Conservation (phyloP, 2,329 filamentous ascomycete species). For the Helotiales sp. region DNA sequence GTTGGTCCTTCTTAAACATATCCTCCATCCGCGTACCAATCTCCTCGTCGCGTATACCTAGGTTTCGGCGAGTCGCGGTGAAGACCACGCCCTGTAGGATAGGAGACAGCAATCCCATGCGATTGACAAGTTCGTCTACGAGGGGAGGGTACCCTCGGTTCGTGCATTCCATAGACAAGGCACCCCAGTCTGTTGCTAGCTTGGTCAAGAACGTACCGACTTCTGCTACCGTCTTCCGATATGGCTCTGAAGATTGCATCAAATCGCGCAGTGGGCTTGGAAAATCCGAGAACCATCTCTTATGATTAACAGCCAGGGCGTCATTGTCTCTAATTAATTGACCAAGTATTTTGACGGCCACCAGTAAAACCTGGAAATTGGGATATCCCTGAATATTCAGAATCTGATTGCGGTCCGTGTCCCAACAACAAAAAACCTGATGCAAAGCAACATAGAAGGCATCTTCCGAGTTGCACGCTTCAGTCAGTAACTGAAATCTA, state of each 20-base stretch:
- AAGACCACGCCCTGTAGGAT: constrained; percentile 57
- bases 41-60: constrained; percentile 41
- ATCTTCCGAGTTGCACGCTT: constrained; percentile 58
- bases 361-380: constrained; percentile 20
- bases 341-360: constrained; percentile 39
- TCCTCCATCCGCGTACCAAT: constrained; percentile 37
- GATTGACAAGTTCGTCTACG: constrained; percentile 53
- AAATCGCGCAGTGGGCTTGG: constrained; percentile 39
- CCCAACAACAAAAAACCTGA: constrained; percentile 63
- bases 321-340: constrained; percentile 48
- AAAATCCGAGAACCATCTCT: constrained; percentile 49
- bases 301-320: constrained; percentile 39
- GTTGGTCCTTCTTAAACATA: constrained; percentile 39
- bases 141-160: constrained; percentile 51
- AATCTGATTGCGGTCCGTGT: constrained; percentile 24
- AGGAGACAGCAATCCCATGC: constrained; percentile 49
- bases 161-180: constrained; percentile 39
- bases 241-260: constrained; percentile 35
- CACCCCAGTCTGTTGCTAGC: constrained; percentile 43
- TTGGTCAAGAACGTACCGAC: constrained; percentile 47
- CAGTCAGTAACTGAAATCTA: constrained; percentile 54
- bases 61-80: constrained; percentile 48
- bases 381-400: constrained; percentile 38
- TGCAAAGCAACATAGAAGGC: constrained; percentile 65
- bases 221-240: constrained; percentile 31